A percentile compares a stretch with the other conserved stretches of the same genome.
phyloP scores from a whole-genome alignment of 129 eudicot genomes.

The Lonicera japonica region DNA sequence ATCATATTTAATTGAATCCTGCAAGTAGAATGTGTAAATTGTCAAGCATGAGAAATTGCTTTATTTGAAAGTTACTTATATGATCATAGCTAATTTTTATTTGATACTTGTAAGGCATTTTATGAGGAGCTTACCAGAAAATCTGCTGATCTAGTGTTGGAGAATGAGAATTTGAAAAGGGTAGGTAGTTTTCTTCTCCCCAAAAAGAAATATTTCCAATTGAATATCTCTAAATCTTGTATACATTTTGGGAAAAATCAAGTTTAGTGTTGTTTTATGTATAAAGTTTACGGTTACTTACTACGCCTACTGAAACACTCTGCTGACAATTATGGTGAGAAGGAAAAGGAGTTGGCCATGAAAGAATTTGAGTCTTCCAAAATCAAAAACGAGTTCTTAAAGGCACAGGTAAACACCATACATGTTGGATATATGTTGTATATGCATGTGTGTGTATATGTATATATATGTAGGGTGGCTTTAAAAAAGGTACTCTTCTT shows the following conservation, averaged over 20 bases:
- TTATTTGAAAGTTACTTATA: neutral
- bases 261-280: neutral
- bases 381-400: conserved; percentile 47
- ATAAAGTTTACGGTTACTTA: neutral
- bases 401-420: conserved; percentile 37
- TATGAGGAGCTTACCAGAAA: conserved; percentile 56
- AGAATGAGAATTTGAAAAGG: conserved; percentile 71
- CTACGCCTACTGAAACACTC: neutral
- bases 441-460: too few relatives aligned
- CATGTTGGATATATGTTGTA: neutral
- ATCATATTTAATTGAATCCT: too few relatives aligned
- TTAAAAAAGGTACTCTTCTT: too few relatives aligned
- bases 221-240: too few relatives aligned
- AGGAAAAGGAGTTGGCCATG: conserved; percentile 58
- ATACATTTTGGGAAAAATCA: neutral
- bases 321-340: neutral
- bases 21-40: too few relatives aligned
- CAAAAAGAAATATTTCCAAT: neutral
- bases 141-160: conserved; percentile 58
- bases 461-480: too few relatives aligned
- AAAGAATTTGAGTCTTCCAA: conserved; percentile 35
- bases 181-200: conserved; percentile 19
- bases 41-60: neutral
- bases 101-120: conserved; percentile 42
- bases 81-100: neutral